Conservation (phyloP, 768 basidiomycete species). For the Russula olivacea region DNA sequence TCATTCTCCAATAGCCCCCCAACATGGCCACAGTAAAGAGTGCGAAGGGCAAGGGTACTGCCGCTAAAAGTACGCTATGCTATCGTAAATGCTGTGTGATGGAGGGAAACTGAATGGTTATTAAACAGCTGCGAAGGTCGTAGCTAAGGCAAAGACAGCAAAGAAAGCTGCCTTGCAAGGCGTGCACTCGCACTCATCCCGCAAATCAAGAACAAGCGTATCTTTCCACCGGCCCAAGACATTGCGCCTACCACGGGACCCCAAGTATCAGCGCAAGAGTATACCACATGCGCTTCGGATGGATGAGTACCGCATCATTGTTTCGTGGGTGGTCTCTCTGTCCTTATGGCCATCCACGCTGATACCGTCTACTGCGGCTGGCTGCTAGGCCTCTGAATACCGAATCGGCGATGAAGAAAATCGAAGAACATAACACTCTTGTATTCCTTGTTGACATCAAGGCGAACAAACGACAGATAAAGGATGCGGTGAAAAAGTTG, state of each 20-base stretch:
- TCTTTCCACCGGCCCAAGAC: constrained; percentile 93
- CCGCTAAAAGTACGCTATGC: neutral
- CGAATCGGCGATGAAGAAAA: constrained; percentile 99
- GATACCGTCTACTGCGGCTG: neutral
- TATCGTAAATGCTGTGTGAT: neutral
- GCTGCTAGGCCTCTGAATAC: constrained; percentile 74
- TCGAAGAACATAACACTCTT: constrained; percentile 82
- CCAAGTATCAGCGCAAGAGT: constrained; percentile 94
- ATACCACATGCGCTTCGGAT: constrained; percentile 88
- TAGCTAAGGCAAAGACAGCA: constrained; percentile 81
- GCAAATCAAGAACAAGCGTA: constrained; percentile 75
- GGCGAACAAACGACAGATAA: constrained; percentile 97
- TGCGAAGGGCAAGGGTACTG: neutral
- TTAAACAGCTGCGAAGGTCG: constrained; percentile 23
- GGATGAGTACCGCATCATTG: constrained; percentile 95
- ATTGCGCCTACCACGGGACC: constrained; percentile 71
- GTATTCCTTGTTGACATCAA: constrained; percentile 96
- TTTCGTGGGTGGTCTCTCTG: constrained; percentile 57
- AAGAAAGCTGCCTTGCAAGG: constrained; percentile 97
- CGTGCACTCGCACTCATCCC: constrained; percentile 61
- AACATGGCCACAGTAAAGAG: constrained; percentile 67
- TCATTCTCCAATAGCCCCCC: constrained; percentile 16
- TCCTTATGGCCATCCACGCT: neutral
- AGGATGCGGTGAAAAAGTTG: constrained; percentile 98
- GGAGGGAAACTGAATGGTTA: neutral